A percentile compares a stretch with the other conserved stretches of the same genome.
Conservation (phyloP, 2,329 filamentous ascomycete genomes). For the Aspergillus sp. region DNA sequence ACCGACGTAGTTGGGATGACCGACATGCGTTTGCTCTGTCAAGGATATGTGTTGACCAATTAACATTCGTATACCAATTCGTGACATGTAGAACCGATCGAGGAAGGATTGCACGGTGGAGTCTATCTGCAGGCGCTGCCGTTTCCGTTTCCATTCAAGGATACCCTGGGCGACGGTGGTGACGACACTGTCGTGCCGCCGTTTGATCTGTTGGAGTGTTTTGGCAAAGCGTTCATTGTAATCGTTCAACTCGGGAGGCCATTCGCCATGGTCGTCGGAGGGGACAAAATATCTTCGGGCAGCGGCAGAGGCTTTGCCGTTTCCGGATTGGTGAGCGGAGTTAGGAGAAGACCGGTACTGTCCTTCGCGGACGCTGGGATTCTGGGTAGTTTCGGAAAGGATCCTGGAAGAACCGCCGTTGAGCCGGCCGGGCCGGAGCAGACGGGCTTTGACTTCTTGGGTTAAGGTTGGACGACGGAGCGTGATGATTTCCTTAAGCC, state of each 20-base stretch:
- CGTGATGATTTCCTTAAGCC: slow-evolving; percentile 69
- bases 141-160: slow-evolving; percentile 91
- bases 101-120: slow-evolving; percentile 95
- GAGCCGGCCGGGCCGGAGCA: slow-evolving; percentile 49
- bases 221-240: slow-evolving; percentile 90
- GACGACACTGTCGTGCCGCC: slow-evolving; percentile 91
- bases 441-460: slow-evolving; percentile 65
- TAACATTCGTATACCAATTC: slow-evolving; percentile 97
- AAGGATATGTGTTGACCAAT: slow-evolving; percentile 97
- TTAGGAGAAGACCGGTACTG: slow-evolving; percentile 57
- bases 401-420: slow-evolving; percentile 55
- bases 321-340: slow-evolving; percentile 34
- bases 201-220: slow-evolving; percentile 86
- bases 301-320: slow-evolving; percentile 44
- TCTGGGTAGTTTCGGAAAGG: slow-evolving; percentile 74
- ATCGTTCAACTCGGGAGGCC: slow-evolving; percentile 87
- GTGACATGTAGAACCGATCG: slow-evolving; percentile 99
- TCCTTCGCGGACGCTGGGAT: slow-evolving; percentile 78
- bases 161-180: slow-evolving; percentile 98
- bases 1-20: slow-evolving; percentile 89
- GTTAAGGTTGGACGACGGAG: slow-evolving; percentile 69
- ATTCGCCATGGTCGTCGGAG: slow-evolving; percentile 77
- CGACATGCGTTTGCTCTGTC: slow-evolving; percentile 82
- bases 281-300: slow-evolving; percentile 76
- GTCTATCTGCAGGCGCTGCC: slow-evolving; percentile 97